phyloP scores from a whole-genome alignment of 306 rosid genomes.

The Quercus ilex region DNA sequence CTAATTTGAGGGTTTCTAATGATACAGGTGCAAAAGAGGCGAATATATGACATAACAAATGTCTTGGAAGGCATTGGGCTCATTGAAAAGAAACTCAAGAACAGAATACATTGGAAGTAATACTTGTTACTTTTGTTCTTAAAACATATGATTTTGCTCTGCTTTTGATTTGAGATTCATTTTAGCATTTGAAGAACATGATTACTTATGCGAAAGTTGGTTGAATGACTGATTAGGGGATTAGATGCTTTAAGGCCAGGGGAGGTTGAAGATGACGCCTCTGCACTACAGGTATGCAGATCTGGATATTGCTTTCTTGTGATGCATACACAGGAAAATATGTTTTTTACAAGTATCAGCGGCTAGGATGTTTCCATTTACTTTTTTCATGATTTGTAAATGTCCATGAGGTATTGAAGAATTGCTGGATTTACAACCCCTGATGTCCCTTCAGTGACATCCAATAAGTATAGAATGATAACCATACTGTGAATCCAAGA shows the following conservation, averaged over 20 bases:
- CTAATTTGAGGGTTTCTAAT: slow-evolving; percentile 26
- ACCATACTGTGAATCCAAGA: not conserved
- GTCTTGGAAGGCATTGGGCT: slow-evolving; percentile 99
- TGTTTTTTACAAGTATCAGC: not conserved
- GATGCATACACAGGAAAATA: not conserved
- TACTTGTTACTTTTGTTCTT: slow-evolving; percentile 23
- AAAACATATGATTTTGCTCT: slow-evolving; percentile 12
- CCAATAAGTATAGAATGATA: not conserved
- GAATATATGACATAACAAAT: slow-evolving; percentile 97
- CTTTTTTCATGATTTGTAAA: not conserved
- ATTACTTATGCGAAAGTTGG: slow-evolving; percentile 31
- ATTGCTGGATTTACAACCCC: not conserved
- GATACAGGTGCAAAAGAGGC: slow-evolving; percentile 91
- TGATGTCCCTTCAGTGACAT: not conserved
- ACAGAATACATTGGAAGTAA: slow-evolving; percentile 98
- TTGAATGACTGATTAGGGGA: slow-evolving; percentile 66
- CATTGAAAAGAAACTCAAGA: slow-evolving; percentile 93
- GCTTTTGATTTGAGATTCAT: slow-evolving; percentile 13
- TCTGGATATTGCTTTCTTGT: not conserved
- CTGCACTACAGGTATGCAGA: slow-evolving; percentile 59
- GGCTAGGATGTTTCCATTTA: not conserved
- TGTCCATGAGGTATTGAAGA: not conserved
- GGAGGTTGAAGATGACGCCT: slow-evolving; percentile 63
- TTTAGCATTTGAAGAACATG: slow-evolving; percentile 11
- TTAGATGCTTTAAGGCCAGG: slow-evolving; percentile 67